Evolutionary conservation across 73 alveolate species (phyloP).

Genomic region (Loxodes magnus): DNA sequence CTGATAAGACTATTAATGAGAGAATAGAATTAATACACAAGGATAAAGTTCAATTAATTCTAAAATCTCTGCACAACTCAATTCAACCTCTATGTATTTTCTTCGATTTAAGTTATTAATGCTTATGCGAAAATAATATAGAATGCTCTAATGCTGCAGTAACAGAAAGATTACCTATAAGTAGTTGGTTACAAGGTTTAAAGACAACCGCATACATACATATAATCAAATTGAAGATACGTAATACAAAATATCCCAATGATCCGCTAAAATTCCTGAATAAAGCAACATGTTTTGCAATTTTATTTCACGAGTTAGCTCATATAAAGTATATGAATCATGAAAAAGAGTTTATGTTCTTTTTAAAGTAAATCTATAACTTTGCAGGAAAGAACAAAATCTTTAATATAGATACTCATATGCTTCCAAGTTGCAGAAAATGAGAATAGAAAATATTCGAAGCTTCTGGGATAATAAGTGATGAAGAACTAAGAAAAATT

Average conservation of each 20-base stretch:
- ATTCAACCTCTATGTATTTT: not conserved
- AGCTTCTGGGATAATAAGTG: not conserved
- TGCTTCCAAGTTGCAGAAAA: not conserved
- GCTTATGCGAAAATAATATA: not conserved
- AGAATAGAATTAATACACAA: not conserved
- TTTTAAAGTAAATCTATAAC: constrained; percentile 10
- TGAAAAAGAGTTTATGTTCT: constrained; percentile 12
- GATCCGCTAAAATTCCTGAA: not conserved
- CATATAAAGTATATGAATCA: constrained; percentile 12
- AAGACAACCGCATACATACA: not conserved
- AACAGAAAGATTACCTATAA: constrained; percentile 3
- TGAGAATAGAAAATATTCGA: not conserved
- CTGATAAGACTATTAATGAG: too few relatives aligned
- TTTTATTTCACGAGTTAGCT: constrained; percentile 15
- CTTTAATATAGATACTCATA: not conserved
- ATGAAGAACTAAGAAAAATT: not conserved
- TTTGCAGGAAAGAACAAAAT: constrained; percentile 1
- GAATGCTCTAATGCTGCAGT: not conserved
- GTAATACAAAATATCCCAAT: constrained; percentile 4
- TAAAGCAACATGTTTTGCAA: not conserved
- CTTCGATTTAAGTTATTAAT: not conserved
- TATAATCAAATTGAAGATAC: not conserved
- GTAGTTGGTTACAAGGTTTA: not conserved
- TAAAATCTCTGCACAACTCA: not conserved
- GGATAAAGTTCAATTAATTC: not conserved